phyloP scores from a whole-genome alignment of 202 grass and related monocot species.

The Setaria viridis region DNA sequence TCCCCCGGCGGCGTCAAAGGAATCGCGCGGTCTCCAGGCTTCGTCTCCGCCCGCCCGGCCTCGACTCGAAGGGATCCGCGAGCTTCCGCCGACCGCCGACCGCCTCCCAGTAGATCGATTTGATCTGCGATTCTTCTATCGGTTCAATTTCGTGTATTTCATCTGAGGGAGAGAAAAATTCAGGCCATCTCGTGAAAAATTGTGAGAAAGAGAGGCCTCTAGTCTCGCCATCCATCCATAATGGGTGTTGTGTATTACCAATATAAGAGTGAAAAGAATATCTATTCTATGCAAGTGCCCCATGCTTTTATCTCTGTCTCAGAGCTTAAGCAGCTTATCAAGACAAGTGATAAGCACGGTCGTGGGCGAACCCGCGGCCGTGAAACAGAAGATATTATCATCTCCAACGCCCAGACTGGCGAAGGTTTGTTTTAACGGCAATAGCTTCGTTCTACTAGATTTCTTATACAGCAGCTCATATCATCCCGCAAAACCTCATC shows the following conservation, averaged over 20 bases:
- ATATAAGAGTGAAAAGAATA: conserved; percentile 70
- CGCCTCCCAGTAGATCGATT: conserved; percentile 38
- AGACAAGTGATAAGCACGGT: conserved; percentile 43
- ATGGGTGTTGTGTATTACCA: conserved; percentile 79
- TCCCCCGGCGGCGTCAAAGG: not conserved
- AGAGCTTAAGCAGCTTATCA: conserved; percentile 62
- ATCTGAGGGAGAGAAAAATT: not conserved
- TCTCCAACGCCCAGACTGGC: conserved; percentile 60
- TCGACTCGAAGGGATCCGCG: not conserved
- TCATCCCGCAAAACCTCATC: not conserved
- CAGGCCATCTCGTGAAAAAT: conserved; percentile 12
- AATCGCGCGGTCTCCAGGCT: not conserved
- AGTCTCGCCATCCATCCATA: not conserved
- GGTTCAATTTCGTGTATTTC: conserved; percentile 35
- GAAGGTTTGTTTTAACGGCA: conserved; percentile 56
- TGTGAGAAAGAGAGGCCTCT: conserved; percentile 31
- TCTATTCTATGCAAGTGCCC: conserved; percentile 48
- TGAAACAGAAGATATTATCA: conserved; percentile 47
- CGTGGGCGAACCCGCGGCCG: conserved; percentile 45
- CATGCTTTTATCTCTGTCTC: conserved; percentile 48
- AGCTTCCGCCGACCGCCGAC: not conserved
- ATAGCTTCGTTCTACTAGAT: conserved; percentile 5
- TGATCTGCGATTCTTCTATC: conserved; percentile 27
- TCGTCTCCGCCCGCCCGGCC: not conserved
- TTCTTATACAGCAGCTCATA: not conserved